phyloP scores from a whole-genome alignment of 2,329 filamentous ascomycete genomes.

The Fusarium verticillioides region DNA sequence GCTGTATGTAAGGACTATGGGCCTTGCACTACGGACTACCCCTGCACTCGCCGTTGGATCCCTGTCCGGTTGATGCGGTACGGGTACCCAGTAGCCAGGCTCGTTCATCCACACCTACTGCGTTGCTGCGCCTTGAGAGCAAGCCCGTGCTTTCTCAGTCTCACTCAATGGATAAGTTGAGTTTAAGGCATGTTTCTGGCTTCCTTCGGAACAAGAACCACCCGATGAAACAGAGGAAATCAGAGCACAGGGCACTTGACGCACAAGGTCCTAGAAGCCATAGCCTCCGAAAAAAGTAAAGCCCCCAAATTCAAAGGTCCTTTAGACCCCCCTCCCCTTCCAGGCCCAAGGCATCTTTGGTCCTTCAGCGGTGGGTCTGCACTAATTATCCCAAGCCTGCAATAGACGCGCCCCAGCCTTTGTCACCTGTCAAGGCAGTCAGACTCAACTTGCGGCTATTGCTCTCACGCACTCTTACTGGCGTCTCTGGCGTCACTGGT shows the following conservation, averaged over 20 bases:
- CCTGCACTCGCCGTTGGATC: slow-evolving; percentile 11
- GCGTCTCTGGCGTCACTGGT: slow-evolving; percentile 46
- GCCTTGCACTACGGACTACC: not conserved
- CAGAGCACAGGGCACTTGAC: slow-evolving; percentile 35
- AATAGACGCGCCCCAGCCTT: slow-evolving; percentile 45
- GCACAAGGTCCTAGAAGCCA: slow-evolving; percentile 27
- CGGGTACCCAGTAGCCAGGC: slow-evolving; percentile 32
- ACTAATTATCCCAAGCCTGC: slow-evolving; percentile 44
- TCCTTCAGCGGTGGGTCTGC: slow-evolving; percentile 39
- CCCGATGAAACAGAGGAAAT: slow-evolving; percentile 28
- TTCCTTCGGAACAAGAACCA: slow-evolving; percentile 24
- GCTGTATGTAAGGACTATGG: not conserved
- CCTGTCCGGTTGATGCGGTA: slow-evolving; percentile 27
- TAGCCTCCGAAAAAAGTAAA: slow-evolving; percentile 31
- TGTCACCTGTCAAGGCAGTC: slow-evolving; percentile 49
- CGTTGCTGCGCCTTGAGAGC: slow-evolving; percentile 46
- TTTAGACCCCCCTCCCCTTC: slow-evolving; percentile 19
- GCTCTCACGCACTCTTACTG: slow-evolving; percentile 43
- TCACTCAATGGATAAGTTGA: slow-evolving; percentile 34
- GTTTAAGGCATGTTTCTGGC: slow-evolving; percentile 3
- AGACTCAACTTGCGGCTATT: slow-evolving; percentile 47
- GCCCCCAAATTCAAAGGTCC: slow-evolving; percentile 37
- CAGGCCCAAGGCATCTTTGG: slow-evolving; percentile 44
- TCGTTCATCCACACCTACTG: slow-evolving; percentile 36
- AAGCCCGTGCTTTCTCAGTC: slow-evolving; percentile 28